Evolutionary conservation across 305 asterid genomes (phyloP), one percentile per base, ranked within the genome.

Genomic region (Solanum chacoense): DNA sequence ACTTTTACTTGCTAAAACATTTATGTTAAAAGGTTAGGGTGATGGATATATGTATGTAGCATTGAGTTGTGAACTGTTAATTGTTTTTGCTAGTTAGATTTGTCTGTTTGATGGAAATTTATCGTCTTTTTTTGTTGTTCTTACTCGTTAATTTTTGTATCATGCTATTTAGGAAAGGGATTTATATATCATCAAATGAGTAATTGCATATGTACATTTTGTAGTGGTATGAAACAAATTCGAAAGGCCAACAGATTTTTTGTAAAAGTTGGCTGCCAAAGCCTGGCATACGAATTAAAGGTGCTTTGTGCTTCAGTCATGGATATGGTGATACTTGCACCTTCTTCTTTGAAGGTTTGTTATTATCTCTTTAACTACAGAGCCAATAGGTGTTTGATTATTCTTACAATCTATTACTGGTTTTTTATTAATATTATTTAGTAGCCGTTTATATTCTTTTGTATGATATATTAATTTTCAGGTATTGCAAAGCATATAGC

Each of bases 241-340:
- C 96, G 3, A 92, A 92, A n/a, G 96, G 98, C 22, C 97, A 94
- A 93, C 98, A 96, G 85, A 93, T 96, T 83, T 97, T 97, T 93
- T 96, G 99, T 88, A 97, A 95, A 88, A 94, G 98, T 91, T 97
- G 98, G 99, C 91, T 97, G 93, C 99, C 99, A 12, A 94, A 92
- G 93, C 98, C 98, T 4, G 98, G 98, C 8, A 92, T 93, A 32
- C 92, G 94, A 90, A 96, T 97, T 91, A 96, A 97, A 92, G 98
- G 98, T 26, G 95, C 97, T 20, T 89, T 97, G 90, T 96, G 96
- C 86, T 97, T 97, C 91, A 96, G 98, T 89, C 99, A 97, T 87
- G 99, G 98, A 90, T 97, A 97, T 88, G 99, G 99, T 34, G 99
- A 97, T 89, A 97, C 99, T 78, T 97, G 99, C 94, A 97, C 99